Base-by-base conservation (phyloP, 257 asterid species). In the Asclepias syriaca region DNA sequence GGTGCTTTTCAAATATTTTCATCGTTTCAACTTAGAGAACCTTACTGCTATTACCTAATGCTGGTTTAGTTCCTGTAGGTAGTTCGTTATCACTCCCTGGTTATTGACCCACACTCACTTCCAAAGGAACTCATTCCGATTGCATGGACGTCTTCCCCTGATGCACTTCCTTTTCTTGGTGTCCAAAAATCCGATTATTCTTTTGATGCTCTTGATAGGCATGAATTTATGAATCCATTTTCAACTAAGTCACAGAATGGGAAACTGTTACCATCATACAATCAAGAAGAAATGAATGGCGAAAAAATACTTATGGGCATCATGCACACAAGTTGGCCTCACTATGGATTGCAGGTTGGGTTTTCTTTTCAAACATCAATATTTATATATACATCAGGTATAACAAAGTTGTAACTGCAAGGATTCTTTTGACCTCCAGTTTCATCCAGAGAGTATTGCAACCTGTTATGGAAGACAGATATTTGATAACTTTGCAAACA, bases 391-490 rank as follows among this genome's bases (percentile, higher is more conserved):
- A n/a, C 29, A 19, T 50, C 72, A 48, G 34, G 24, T 54, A 71
- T 66, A 22, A n/a, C 55, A 27, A 55, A 61, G 9, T 54, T 72
- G 40, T 77, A 71, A 69, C 67, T 74, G 29, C 45, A 67, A 75
- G 27, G 58, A 27, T 78, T 65, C 56, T 64, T 65, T 71, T 68
- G 72, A 61, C 45, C 49, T 73, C 74, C 88, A 95, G 99, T 95
- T 95, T 77, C 97, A 95, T 81, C 99, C 99, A 6, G 99, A 95
- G 83, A 95, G 99, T 71, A 70, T 95, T 77, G 98, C 97, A 50
- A 89, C 99, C 37, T 78, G 80, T 77, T 85, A 90, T 69, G 99
- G 98, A 71, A 86, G 85, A 82, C 91, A 86, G 84, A 81, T 95
- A 77, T 95, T 95, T 87, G 84, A 85, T 66, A 95, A 95, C 75